Evolutionary conservation across 2,329 filamentous ascomycete genomes (phyloP).

Genomic region (Macrophomina phaseolina): DNA sequence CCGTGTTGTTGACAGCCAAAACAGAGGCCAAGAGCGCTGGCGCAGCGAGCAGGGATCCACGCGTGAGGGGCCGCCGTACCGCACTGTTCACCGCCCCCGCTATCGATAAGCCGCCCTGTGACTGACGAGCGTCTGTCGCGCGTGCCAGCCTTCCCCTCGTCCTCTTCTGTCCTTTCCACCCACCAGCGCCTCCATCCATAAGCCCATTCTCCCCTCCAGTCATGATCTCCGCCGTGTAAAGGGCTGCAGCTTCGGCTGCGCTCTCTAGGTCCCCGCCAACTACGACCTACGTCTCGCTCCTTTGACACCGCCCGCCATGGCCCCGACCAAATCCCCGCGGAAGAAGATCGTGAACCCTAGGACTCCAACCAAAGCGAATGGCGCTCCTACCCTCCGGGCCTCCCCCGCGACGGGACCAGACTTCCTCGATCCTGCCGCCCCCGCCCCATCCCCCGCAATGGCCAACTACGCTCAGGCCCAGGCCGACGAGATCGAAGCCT

Average conservation of each 20-base stretch:
- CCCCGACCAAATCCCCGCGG: slow-evolving; percentile 52
- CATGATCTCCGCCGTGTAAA: slow-evolving; percentile 44
- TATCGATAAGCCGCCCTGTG: slow-evolving; percentile 21
- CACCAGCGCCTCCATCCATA: neutral
- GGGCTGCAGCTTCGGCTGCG: slow-evolving; percentile 56
- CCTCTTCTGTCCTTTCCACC: neutral
- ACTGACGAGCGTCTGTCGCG: neutral
- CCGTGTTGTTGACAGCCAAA: slow-evolving; percentile 12
- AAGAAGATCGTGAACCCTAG: slow-evolving; percentile 45
- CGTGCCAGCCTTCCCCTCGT: neutral
- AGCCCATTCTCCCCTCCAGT: neutral
- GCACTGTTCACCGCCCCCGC: slow-evolving; percentile 11
- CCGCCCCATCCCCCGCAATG: slow-evolving; percentile 37
- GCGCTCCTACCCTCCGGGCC: neutral
- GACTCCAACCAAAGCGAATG: slow-evolving; percentile 39
- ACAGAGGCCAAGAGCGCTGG: neutral
- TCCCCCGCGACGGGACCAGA: slow-evolving; percentile 38
- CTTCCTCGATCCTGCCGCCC: neutral
- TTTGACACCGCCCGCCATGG: slow-evolving; percentile 50
- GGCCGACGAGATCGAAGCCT: slow-evolving; percentile 82
- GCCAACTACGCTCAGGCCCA: slow-evolving; percentile 83
- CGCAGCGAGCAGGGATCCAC: neutral
- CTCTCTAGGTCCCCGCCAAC: slow-evolving; percentile 41
- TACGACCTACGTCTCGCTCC: slow-evolving; percentile 41
- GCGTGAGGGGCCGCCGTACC: neutral